A percentile compares a stretch with the other conserved stretches of the same genome.
These are phyloP conservation scores for Pogostemon cablin DNA, from an alignment of 257 asterid species.

Conservation along the genomic window DNA sequence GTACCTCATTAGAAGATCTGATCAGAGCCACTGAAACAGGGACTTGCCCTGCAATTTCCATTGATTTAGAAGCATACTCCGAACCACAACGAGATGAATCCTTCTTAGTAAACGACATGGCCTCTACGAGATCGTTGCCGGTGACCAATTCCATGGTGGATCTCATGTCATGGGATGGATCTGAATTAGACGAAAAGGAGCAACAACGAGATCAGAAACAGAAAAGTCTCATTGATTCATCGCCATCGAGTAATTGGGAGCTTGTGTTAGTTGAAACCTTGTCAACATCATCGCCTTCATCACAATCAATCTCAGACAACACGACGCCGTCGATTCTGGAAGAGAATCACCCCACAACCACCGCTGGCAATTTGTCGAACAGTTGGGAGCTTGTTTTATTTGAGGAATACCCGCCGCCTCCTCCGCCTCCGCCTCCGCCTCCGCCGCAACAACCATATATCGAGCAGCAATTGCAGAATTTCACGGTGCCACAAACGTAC, in stretches of 20 bases:
- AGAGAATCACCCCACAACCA: neutral
- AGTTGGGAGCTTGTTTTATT: constrained; percentile 53
- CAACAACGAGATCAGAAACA: constrained; percentile 20
- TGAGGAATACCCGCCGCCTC: constrained; percentile 25
- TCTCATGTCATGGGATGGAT: constrained; percentile 63
- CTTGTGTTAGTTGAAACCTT: constrained; percentile 47
- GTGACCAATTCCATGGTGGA: constrained; percentile 55
- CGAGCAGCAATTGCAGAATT: constrained; percentile 1
- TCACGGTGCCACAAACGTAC: constrained; percentile 28
- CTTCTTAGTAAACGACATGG: constrained; percentile 41
- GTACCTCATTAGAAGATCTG: constrained; percentile 65
- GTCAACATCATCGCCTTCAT: constrained; percentile 22
- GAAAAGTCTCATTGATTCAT: neutral
- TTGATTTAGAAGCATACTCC: constrained; percentile 64
- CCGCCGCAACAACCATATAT: constrained; percentile 5
- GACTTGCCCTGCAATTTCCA: constrained; percentile 60
- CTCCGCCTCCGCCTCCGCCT: neutral
- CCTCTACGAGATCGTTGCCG: constrained; percentile 66
- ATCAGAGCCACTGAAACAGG: constrained; percentile 64
- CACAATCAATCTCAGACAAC: neutral
- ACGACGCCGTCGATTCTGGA: neutral
- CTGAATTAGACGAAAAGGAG: constrained; percentile 39
- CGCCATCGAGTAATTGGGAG: constrained; percentile 57
- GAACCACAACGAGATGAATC: constrained; percentile 42
- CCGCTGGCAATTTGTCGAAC: constrained; percentile 17